Evolutionary conservation across 2,329 filamentous ascomycete species (phyloP).

Genomic region (Penicillium concentricum): DNA sequence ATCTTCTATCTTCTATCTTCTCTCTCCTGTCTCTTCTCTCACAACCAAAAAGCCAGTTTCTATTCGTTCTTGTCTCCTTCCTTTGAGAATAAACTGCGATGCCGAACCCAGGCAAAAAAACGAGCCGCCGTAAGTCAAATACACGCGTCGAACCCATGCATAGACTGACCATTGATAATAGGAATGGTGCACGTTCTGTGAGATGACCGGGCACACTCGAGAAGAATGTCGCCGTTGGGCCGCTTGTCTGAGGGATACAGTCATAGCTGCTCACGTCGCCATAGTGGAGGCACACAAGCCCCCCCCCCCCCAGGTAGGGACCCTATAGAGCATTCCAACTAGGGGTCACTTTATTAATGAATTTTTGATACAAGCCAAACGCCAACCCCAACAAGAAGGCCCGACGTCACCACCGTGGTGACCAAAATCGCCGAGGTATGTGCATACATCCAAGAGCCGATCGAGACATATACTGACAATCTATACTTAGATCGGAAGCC

Average conservation of each 20-base stretch:
- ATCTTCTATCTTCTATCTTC: no score
- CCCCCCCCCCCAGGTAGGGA: background rate
- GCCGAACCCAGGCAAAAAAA: background rate
- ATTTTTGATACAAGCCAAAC: background rate
- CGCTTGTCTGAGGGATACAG: background rate
- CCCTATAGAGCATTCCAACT: background rate
- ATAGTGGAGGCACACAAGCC: background rate
- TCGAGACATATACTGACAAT: background rate
- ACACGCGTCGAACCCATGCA: background rate
- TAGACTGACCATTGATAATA: background rate
- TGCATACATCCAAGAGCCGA: background rate
- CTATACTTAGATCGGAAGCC: background rate
- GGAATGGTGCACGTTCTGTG: background rate
- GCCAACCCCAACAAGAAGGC: background rate
- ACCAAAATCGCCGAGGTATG: background rate
- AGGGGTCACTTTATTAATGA: background rate
- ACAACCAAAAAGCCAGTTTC: no score
- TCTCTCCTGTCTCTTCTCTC: no score
- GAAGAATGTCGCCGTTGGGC: background rate
- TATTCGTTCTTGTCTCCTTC: background rate
- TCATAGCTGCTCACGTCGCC: background rate
- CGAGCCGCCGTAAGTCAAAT: background rate
- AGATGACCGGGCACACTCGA: background rate
- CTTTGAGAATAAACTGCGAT: background rate
- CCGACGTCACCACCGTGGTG: background rate